Evolutionary conservation across 768 basidiomycete species (phyloP).

Genomic region (Kondoa malvinella): DNA sequence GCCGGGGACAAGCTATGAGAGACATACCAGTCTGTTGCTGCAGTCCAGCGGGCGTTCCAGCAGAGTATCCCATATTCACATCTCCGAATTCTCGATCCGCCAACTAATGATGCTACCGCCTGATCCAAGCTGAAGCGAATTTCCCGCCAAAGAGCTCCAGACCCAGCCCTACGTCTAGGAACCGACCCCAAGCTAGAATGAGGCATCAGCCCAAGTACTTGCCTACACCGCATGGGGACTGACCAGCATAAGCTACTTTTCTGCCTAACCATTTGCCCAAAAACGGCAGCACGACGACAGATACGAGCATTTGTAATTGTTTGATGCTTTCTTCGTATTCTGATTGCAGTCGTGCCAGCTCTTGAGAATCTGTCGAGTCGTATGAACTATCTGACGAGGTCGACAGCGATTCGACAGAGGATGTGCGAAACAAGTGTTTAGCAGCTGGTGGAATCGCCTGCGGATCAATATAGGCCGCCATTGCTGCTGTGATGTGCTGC

Average conservation of each 20-base stretch:
- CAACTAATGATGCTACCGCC: background rate
- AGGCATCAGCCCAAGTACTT: background rate
- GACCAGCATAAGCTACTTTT: conserved; percentile 1
- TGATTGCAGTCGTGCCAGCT: background rate
- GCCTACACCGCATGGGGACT: background rate
- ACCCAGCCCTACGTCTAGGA: background rate
- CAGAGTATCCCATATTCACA: too few relatives aligned
- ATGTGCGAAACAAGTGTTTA: background rate
- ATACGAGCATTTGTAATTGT: conserved; percentile 3
- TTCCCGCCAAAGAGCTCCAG: background rate
- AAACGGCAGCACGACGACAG: background rate
- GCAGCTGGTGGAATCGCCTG: background rate
- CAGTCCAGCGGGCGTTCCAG: too few relatives aligned
- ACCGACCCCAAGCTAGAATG: background rate
- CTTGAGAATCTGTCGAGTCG: too few relatives aligned
- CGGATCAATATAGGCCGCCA: background rate
- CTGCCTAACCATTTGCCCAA: conserved; percentile 1
- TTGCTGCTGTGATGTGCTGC: background rate
- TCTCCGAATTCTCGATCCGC: background rate
- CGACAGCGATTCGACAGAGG: too few relatives aligned
- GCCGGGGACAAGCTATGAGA: too few relatives aligned
- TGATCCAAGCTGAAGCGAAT: background rate
- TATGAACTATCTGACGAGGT: too few relatives aligned
- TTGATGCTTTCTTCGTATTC: conserved; percentile 7
- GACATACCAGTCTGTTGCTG: too few relatives aligned